A percentile compares a stretch with the other conserved stretches of the same genome.
Conservation (phyloP, 495 filamentous ascomycete genomes). For the Talaromyces borbonicus region DNA sequence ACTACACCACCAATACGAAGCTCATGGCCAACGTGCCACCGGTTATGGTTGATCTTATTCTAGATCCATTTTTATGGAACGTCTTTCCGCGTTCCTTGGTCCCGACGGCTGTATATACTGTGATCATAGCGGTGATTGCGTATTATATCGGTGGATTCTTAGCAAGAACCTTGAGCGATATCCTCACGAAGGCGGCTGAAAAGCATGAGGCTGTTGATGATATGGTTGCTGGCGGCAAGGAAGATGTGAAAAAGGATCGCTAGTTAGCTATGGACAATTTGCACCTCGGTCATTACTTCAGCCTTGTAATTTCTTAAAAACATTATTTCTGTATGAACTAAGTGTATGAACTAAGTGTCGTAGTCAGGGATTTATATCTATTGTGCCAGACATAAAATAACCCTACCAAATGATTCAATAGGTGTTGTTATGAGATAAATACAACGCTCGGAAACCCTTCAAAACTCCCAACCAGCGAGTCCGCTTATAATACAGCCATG, state of each 20-base stretch:
- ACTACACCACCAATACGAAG: slow-evolving; percentile 59
- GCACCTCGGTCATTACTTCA: too few relatives aligned
- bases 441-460: background rate
- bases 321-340: too few relatives aligned
- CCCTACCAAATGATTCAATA: background rate
- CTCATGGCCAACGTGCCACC: slow-evolving; percentile 70
- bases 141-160: slow-evolving; percentile 34
- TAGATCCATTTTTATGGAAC: slow-evolving; percentile 76
- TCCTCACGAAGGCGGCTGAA: background rate
- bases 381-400: background rate
- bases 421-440: background rate
- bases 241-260: background rate
- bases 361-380: too few relatives aligned
- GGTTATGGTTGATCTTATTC: slow-evolving; percentile 73
- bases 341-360: too few relatives aligned
- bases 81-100: slow-evolving; percentile 60
- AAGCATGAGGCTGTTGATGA: background rate
- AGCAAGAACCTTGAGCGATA: background rate
- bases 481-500: slow-evolving; percentile 4
- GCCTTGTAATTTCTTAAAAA: too few relatives aligned
- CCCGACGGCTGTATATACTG: slow-evolving; percentile 52
- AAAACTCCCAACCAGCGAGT: background rate
- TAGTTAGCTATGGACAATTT: too few relatives aligned
- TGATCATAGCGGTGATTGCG: slow-evolving; percentile 42
- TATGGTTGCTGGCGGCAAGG: background rate